Conservation (phyloP, 1,139 yeast species). For the Casaregolazyma lundiana region DNA sequence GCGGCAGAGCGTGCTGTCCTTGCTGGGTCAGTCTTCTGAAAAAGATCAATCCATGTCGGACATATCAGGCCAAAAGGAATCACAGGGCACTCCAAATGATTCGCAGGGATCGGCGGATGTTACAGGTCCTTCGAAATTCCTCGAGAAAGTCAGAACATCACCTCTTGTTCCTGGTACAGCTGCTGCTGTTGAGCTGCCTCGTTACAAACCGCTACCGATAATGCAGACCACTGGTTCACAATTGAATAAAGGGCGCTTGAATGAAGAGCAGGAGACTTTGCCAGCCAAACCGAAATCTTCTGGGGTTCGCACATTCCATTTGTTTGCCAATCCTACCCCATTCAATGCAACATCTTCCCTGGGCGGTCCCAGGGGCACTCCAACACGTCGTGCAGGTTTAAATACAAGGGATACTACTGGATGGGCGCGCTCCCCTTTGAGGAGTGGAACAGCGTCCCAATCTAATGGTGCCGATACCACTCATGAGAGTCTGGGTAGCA, state of each 20-base stretch:
- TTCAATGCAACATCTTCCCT: neutral
- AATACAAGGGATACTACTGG: neutral
- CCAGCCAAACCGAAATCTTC: neutral
- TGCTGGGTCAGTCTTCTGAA: slow-evolving; percentile 39
- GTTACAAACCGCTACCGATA: neutral
- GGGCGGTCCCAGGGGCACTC: neutral
- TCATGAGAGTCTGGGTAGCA: neutral
- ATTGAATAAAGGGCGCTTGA: neutral
- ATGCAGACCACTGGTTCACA: neutral
- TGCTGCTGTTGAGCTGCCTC: neutral
- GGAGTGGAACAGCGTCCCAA: neutral
- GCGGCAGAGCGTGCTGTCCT: slow-evolving; percentile 74
- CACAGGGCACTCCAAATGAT: neutral
- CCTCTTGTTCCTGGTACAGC: neutral
- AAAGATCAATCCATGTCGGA: slow-evolving; percentile 29
- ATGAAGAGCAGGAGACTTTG: neutral
- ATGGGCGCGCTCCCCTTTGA: neutral
- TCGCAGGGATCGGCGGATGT: neutral
- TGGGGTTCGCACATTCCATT: neutral
- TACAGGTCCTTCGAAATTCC: neutral
- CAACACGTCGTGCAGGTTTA: neutral
- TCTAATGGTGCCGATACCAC: neutral
- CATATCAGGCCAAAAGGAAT: neutral
- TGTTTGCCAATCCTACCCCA: neutral
- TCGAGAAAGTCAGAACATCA: neutral